Evolutionary conservation across 2,329 filamentous ascomycete species (phyloP), one percentile per base, ranked within the genome.

Genomic region (Myrmaecium sp.): DNA sequence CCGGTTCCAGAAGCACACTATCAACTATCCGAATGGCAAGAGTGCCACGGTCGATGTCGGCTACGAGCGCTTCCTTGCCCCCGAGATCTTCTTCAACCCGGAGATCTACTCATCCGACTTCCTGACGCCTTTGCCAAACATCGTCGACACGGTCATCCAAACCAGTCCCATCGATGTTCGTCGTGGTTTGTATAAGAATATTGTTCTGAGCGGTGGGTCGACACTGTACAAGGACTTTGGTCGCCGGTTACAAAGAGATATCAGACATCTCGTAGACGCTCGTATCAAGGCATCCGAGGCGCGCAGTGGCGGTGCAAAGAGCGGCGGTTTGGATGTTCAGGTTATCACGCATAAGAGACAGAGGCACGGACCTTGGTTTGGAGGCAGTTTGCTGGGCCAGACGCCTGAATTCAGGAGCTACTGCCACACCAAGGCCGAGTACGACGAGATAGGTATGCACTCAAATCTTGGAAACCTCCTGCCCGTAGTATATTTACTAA

Each of bases 51-150:
- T 98, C 24, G 91, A 98, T 44, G 80, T 98, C 28, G 89, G 89
- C 28, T 98, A 95, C 58, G 89, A 98, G 55, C 79, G 89, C 17
- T 98, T 98, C 66, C 66, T 98, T 33, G 89, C 89, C 3, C 91
- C 91, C 14, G 89, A 98, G 55, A 98, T 98, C 48, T 98, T 98
- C 60, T 98, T 98, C 71, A 98, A 98, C 58, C 89, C 89, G 16
- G 89, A 98, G 60, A 98, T 98, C 46, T 95, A 95, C 66, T 93
- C 82, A 34, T 95, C 86, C 39, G 89, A 98, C 51, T 98, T 98
- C 63, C 62, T 98, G 38, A 98, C 89, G 8, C 89, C 89, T 9
- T 69, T 98, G 6, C 89, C 89, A 14, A 79, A 70, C 26, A 89
- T 98, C 26, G 91, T 98, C 34, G 89, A 98, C 49, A 78, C 77